Evolutionary conservation across 768 basidiomycete species (phyloP), one percentile per base, ranked within the genome.

Genomic region (Amanita exitialis): DNA sequence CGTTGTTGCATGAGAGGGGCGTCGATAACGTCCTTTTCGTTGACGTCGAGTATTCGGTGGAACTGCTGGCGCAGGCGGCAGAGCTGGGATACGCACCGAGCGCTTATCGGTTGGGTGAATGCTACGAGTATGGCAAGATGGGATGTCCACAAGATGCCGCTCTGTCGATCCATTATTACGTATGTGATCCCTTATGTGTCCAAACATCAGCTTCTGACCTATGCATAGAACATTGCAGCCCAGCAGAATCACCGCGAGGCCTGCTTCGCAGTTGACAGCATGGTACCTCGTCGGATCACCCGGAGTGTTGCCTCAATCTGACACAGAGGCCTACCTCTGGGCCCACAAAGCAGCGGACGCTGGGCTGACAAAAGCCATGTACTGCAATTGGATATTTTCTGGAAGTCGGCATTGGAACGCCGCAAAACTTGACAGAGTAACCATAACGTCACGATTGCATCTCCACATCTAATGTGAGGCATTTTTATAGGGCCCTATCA

Each of bases 251-350:
- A 99, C 63, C 85, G 89, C 4, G 96, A 98, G 61, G 93, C 95
- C 0, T 98, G 95, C 64, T 98, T 98, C 61, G 95, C 96, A 1
- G n/a, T 75, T 99, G 37, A 98, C 96, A 15, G 94, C 96, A 6
- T 99, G 95, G 95, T 99, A 99, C 62, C 84, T 99, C 56, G 95
- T 98, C 53, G 96, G 96, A 43, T 97, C 94, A 7, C 90, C 94
- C 0, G 95, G 96, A 20, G 92, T 99, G 1, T 78, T 99, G 13
- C 95, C 96, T 0, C 96, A 99, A 62, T 96, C 93, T 0, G 96
- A 99, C 63, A 98, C 95, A 0, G 96, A 99, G 62, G 96, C 96
- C 9, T 98, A 83, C 67, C 72, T 99, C 3, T 99, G 96, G 96
- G 91, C 96, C 4, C 89, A 89, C 68, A 93, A 84, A 61, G 93